These are phyloP conservation scores for Diaporthe humulicola DNA, from an alignment of 2,329 filamentous ascomycete genomes.

Conservation along the genomic window DNA sequence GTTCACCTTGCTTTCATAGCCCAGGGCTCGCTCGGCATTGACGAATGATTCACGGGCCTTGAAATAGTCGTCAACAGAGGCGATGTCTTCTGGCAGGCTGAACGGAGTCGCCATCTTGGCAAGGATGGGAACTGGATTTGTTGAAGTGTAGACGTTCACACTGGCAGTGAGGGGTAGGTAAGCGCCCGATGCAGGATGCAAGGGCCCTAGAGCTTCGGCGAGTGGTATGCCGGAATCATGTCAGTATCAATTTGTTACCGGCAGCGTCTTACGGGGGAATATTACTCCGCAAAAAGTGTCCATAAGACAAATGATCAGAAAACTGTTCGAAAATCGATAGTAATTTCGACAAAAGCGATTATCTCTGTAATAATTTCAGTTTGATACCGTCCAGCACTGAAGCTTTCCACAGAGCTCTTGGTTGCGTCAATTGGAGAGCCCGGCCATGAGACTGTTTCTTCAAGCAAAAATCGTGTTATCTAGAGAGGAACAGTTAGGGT, in stretches of 20 bases:
- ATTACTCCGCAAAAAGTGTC: not conserved
- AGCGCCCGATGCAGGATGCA: not conserved
- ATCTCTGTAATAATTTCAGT: not conserved
- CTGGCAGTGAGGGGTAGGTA: not conserved
- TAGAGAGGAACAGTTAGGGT: no score
- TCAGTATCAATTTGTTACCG: not conserved
- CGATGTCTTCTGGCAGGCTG: not conserved
- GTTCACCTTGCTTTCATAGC: not conserved
- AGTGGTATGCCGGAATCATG: not conserved
- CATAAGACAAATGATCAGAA: not conserved
- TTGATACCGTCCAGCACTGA: no score
- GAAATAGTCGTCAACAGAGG: slow-evolving; percentile 9
- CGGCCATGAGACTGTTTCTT: no score
- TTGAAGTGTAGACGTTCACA: not conserved
- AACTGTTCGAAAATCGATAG: not conserved
- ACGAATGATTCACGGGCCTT: slow-evolving; percentile 8
- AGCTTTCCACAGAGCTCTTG: no score
- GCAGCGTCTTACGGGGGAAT: not conserved
- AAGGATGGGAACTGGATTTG: no score
- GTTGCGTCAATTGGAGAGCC: no score
- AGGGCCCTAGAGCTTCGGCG: not conserved
- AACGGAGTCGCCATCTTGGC: not conserved
- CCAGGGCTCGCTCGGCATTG: not conserved
- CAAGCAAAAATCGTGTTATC: no score
- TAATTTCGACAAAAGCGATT: not conserved